phyloP scores from a whole-genome alignment of 2,329 filamentous ascomycete species.

The Fusarium sp. region DNA sequence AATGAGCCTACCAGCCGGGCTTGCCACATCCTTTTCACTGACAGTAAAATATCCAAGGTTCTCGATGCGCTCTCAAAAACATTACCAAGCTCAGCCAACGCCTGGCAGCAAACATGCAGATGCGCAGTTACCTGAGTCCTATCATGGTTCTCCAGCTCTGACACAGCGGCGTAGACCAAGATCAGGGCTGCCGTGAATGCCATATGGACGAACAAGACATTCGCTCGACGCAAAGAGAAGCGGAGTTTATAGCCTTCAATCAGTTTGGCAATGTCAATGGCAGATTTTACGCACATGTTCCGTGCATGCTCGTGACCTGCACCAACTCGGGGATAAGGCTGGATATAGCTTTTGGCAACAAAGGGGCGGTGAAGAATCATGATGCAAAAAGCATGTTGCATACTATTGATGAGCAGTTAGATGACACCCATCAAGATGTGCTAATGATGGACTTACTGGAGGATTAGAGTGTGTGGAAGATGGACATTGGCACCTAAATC shows the following conservation, averaged over 20 bases:
- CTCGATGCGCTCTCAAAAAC: neutral
- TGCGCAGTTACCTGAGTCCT: neutral
- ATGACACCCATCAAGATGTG: no score
- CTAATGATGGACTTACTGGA: no score
- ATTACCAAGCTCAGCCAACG: neutral
- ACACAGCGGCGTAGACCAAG: neutral
- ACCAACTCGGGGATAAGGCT: neutral
- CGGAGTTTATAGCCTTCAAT: neutral
- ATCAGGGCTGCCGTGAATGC: neutral
- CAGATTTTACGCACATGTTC: neutral
- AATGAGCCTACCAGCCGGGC: neutral
- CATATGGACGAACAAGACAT: neutral
- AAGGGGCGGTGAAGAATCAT: no score
- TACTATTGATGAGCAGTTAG: no score
- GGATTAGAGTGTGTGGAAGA: no score
- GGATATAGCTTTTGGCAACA: no score
- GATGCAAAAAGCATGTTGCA: no score
- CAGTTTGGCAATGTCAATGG: neutral
- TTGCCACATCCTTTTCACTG: neutral
- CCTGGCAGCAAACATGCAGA: neutral
- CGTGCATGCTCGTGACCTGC: neutral
- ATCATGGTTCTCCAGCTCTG: neutral
- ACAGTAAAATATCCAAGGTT: neutral
- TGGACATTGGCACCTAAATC: no score
- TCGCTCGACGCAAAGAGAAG: neutral